These are phyloP conservation scores for Diaporthe aspalathi DNA, from an alignment of 2,329 filamentous ascomycete genomes.

Conservation along the genomic window DNA sequence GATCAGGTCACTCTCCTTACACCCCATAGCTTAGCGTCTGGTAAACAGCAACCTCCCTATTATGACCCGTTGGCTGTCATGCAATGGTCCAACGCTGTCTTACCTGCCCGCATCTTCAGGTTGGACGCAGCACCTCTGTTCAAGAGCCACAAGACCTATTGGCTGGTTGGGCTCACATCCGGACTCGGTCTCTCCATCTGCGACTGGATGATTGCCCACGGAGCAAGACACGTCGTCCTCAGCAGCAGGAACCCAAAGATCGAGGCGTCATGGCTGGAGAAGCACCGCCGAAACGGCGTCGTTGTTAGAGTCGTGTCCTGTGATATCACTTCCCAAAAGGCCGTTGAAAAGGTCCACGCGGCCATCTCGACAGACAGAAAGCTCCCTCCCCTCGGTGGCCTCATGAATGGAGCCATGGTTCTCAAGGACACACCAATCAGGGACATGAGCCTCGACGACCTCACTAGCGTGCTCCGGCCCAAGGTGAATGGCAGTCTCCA, in stretches of 20 bases:
- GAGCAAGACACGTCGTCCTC: slow-evolving; percentile 52
- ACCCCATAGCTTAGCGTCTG: too few relatives aligned
- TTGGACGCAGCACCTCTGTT: too few relatives aligned
- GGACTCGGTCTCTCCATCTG: slow-evolving; percentile 52
- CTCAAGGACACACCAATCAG: neutral
- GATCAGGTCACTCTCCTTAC: too few relatives aligned
- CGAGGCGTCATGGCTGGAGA: slow-evolving; percentile 44
- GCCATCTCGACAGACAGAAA: neutral
- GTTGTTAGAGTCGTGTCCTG: neutral
- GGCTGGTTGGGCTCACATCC: slow-evolving; percentile 49
- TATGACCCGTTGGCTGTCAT: too few relatives aligned
- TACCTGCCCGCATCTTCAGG: too few relatives aligned
- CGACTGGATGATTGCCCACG: slow-evolving; percentile 53
- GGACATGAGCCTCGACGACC: neutral
- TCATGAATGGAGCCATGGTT: neutral
- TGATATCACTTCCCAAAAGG: neutral
- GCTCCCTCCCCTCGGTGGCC: neutral
- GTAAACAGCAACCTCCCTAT: too few relatives aligned
- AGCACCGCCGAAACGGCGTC: neutral
- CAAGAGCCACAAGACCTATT: slow-evolving; percentile 46
- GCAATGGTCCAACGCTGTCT: too few relatives aligned
- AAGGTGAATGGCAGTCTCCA: neutral
- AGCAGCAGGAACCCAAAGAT: slow-evolving; percentile 53
- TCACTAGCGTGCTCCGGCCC: neutral
- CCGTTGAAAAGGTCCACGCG: neutral